phyloP scores from a whole-genome alignment of 2,329 filamentous ascomycete species.

The Mycogone perniciosa region DNA sequence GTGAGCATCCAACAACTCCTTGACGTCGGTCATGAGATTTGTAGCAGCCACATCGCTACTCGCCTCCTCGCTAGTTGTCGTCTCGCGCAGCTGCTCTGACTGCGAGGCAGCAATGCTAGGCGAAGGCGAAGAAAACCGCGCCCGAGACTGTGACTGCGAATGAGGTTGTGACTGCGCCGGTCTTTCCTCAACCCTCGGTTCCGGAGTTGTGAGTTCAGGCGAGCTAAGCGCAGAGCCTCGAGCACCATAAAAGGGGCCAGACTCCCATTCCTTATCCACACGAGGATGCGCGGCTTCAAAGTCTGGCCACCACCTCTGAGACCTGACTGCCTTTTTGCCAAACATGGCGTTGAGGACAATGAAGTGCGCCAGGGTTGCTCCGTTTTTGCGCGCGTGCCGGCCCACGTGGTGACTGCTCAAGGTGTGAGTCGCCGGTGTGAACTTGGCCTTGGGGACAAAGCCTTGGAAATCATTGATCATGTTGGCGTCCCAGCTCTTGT shows the following conservation, averaged over 20 bases:
- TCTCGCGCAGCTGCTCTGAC: background rate
- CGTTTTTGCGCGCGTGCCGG: background rate
- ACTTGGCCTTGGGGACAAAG: background rate
- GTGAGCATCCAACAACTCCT: background rate
- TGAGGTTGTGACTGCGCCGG: background rate
- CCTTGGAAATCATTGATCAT: background rate
- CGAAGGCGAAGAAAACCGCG: background rate
- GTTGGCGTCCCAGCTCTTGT: background rate
- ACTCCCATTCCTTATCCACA: background rate
- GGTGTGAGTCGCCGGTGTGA: background rate
- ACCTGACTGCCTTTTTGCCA: background rate
- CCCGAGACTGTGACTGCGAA: background rate
- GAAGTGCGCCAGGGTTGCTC: background rate
- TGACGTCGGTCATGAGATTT: background rate
- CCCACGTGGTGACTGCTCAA: background rate
- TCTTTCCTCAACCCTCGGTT: background rate
- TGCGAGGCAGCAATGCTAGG: background rate
- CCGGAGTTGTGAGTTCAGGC: background rate
- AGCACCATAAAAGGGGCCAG: background rate
- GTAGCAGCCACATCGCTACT: background rate
- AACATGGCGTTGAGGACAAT: conserved; percentile 1
- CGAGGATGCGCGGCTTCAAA: background rate
- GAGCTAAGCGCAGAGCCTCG: background rate
- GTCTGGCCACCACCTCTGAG: background rate
- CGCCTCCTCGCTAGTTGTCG: background rate